Conservation (phyloP, 192 early-diverging fungal genomes). For the Podila minutissima region DNA sequence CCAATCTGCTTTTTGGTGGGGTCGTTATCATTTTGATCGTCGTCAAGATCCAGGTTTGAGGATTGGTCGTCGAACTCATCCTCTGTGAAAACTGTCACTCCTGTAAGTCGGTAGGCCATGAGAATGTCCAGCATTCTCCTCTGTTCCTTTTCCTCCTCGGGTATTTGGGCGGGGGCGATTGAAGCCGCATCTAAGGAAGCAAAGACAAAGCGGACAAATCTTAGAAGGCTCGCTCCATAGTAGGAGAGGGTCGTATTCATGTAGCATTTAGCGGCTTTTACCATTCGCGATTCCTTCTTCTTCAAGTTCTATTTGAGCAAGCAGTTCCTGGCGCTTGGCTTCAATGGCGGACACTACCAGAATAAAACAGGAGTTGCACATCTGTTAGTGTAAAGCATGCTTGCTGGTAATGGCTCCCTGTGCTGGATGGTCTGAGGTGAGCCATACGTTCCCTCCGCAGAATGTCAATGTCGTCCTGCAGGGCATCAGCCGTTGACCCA, state of each 20-base stretch:
- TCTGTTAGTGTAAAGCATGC: too few species aligned
- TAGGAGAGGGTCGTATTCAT: not conserved
- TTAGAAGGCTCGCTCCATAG: not conserved
- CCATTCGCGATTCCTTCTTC: conserved; percentile 21
- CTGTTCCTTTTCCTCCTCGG: conserved; percentile 23
- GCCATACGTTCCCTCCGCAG: conserved; percentile 29
- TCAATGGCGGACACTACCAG: conserved; percentile 24
- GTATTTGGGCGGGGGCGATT: not conserved
- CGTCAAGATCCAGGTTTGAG: not conserved
- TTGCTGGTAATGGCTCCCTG: not conserved
- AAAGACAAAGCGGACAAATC: not conserved
- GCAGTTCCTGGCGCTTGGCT: conserved; percentile 16
- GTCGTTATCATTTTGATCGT: conserved; percentile 5
- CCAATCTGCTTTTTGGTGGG: conserved; percentile 39
- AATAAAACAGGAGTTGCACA: too few species aligned
- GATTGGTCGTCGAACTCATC: conserved; percentile 17
- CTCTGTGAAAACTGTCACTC: conserved; percentile 28
- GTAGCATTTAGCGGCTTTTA: not conserved
- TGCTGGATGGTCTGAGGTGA: too few species aligned
- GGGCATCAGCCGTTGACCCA: conserved; percentile 19
- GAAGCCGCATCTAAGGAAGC: not conserved
- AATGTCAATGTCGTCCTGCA: conserved; percentile 37
- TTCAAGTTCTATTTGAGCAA: conserved; percentile 28
- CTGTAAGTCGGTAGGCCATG: conserved; percentile 41
- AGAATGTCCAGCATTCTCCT: conserved; percentile 34